Evolutionary conservation across 768 basidiomycete species (phyloP), one percentile per base, ranked within the genome.

Genomic region (Scleroderma citrinum): DNA sequence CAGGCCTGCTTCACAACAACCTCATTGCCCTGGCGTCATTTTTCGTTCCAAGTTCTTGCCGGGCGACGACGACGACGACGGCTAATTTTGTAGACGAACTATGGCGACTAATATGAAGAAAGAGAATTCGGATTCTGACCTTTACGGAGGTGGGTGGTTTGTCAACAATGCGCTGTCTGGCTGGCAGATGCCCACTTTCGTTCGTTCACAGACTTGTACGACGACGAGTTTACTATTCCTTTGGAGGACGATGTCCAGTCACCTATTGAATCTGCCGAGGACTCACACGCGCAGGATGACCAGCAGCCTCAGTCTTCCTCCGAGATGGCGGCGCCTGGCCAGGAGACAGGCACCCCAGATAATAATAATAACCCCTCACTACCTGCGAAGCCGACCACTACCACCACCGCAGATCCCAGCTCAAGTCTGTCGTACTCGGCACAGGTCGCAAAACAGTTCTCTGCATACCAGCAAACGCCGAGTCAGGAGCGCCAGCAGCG

Each of bases 381-480:
- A 7, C 67, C 59, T 35, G 60, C 65, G 17, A 66, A 62, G 34
- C 65, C 65, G 36, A 17, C 58, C 46, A 31, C 56, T 40, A 19
- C 40, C 14, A 31, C 56, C 43, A 19, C 40, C 14, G 12, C 56
- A 44, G 62, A 59, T 11, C 42, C 67, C 37, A 36, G n/a, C n/a
- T n/a, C 57, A 43, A 64, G 71, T 12, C 46, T 80, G 52, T 83
- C 76, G 7, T 83, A 80, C 61, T 83, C 77, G 32, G 82, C 77
- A 3, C 83, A 81, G 65, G 77, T 81, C 43, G 82, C 80, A 14
- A 80, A 78, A 54, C 83, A 82, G 60, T 84, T 82, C 50, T 80
- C 81, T 7, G 69, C 70, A 11, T 83, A 80, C 58, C 80, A 80
- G 46, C 82, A 83, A 58, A 82, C 77, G 7, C 81, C 81, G 0